Conservation (phyloP, 2,329 filamentous ascomycete genomes). For the Phaeomoniella chlamydospora region DNA sequence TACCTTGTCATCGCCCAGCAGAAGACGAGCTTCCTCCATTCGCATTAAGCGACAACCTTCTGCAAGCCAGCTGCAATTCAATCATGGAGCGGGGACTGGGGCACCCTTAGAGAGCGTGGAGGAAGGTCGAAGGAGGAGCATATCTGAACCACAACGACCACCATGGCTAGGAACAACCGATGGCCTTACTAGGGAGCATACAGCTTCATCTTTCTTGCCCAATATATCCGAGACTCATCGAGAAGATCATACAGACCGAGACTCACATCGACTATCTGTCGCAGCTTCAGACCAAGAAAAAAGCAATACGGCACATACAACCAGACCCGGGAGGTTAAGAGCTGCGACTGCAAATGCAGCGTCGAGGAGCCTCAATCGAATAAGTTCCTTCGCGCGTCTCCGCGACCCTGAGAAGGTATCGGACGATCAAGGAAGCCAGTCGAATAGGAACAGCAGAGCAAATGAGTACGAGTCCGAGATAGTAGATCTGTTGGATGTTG, state of each 20-base stretch:
- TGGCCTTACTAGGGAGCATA: not conserved
- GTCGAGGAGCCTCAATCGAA: not conserved
- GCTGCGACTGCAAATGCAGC: not conserved
- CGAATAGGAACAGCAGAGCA: not conserved
- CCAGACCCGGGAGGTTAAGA: not conserved
- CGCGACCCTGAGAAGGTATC: not conserved
- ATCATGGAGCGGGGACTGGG: not conserved
- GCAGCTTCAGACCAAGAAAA: not conserved
- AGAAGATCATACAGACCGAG: not conserved
- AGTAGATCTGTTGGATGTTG: conserved; percentile 53
- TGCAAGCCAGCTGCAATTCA: not conserved
- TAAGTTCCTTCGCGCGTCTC: not conserved
- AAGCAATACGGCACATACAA: too few relatives aligned
- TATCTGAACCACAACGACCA: not conserved
- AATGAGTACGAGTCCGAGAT: conserved; percentile 46
- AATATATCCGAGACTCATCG: not conserved
- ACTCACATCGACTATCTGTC: not conserved
- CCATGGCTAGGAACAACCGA: not conserved
- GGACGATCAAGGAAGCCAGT: not conserved
- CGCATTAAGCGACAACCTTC: not conserved
- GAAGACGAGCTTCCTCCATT: not conserved
- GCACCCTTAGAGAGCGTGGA: not conserved
- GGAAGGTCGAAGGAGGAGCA: not conserved
- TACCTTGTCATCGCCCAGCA: not conserved
- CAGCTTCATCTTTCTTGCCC: not conserved